phyloP scores from a whole-genome alignment of 2,329 filamentous ascomycete genomes.

The Sordariomycetes sp. region DNA sequence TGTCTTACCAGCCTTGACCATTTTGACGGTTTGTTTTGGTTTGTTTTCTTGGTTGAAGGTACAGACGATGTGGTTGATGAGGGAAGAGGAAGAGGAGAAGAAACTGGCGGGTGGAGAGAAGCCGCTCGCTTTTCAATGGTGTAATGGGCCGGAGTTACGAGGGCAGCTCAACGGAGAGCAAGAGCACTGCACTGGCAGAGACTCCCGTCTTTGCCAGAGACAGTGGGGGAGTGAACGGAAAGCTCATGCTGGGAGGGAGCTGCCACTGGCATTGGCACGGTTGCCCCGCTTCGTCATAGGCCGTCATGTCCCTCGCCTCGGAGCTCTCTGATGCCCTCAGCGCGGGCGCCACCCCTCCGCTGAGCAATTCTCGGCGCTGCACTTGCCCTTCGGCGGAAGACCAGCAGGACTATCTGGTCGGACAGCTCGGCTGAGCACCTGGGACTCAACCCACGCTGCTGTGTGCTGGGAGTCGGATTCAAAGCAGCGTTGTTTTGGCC shows the following conservation, averaged over 20 bases:
- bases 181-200: no score
- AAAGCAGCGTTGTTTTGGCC: no score
- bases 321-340: background rate
- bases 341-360: background rate
- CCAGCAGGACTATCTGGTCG: no score
- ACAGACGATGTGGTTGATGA: background rate
- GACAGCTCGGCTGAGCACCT: no score
- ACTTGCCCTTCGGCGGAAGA: no score
- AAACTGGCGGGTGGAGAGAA: background rate
- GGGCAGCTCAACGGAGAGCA: background rate
- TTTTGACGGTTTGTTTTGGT: constrained; percentile 56
- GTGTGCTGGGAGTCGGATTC: no score
- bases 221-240: background rate
- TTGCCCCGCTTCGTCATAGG: constrained; percentile 5
- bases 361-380: no score
- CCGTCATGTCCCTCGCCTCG: background rate
- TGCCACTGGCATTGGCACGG: background rate
- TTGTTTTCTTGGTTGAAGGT: constrained; percentile 1
- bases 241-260: background rate
- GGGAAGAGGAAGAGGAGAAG: background rate
- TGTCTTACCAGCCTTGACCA: constrained; percentile 98
- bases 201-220: no score
- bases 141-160: constrained; percentile 4
- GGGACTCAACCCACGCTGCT: no score
- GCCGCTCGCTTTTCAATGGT: constrained; percentile 3